Percentiles rank a stretch among this genome's conserved stretches.
These are phyloP conservation scores for Monosporascus sp. DNA, from an alignment of 2,329 filamentous ascomycete genomes.

Conservation along the genomic window DNA sequence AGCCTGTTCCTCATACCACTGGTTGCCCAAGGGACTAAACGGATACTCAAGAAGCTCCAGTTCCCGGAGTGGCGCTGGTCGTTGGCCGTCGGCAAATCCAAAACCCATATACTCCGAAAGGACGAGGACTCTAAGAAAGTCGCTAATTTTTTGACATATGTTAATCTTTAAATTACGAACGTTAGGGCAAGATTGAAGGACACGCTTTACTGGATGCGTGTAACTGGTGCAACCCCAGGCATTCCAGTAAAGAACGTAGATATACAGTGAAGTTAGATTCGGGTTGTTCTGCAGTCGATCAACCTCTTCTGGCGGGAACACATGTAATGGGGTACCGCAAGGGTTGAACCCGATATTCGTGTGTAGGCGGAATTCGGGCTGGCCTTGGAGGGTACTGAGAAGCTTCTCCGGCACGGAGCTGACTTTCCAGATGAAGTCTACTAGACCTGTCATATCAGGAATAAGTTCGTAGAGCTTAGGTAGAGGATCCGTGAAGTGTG, in stretches of 20 bases:
- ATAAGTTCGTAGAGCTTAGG: background rate
- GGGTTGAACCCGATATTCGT: background rate
- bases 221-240: background rate
- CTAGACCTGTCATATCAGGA: slow-evolving; percentile 7
- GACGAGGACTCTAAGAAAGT: background rate
- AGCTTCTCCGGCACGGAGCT: background rate
- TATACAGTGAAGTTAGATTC: slow-evolving; percentile 4
- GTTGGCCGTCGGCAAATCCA: slow-evolving; percentile 4
- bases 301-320: too few relatives aligned
- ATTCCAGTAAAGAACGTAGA: background rate
- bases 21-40: background rate
- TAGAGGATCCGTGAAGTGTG: too few relatives aligned
- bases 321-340: too few relatives aligned
- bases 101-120: slow-evolving; percentile 4
- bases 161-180: slow-evolving; percentile 3
- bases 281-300: background rate
- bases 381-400: background rate
- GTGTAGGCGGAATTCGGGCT: slow-evolving; percentile 3
- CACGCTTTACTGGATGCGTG: slow-evolving; percentile 1
- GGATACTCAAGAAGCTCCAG: slow-evolving; percentile 4
- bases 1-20: background rate
- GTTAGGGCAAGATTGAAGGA: slow-evolving; percentile 8
- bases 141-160: background rate
- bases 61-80: slow-evolving; percentile 4
- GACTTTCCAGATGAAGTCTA: background rate